Conservation (phyloP, 1,284 basidiomycete species). For the Sporisorium graminicola region DNA sequence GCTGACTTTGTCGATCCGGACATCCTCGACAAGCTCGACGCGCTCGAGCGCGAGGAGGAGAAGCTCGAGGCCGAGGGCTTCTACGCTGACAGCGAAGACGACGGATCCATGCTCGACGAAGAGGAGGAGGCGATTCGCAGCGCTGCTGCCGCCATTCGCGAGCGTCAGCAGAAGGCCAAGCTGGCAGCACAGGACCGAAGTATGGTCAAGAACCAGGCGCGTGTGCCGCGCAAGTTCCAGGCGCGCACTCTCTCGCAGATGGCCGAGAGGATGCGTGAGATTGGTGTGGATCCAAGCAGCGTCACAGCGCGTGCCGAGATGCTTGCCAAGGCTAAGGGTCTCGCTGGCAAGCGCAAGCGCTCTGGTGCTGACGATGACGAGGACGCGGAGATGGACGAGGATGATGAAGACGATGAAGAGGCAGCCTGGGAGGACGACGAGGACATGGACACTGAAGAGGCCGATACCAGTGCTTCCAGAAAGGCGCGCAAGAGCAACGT, state of each 20-base stretch:
- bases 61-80: constrained; percentile 91
- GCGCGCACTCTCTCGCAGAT: constrained; percentile 89
- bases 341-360: constrained; percentile 76
- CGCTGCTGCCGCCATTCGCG: constrained; percentile 77
- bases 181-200: constrained; percentile 86
- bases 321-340: constrained; percentile 81
- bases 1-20: constrained; percentile 99
- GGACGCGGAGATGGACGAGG: constrained; percentile 67
- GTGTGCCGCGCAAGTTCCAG: constrained; percentile 80
- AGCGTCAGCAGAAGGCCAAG: constrained; percentile 78
- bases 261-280: constrained; percentile 82
- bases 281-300: constrained; percentile 87
- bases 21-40: constrained; percentile 95
- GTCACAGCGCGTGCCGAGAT: constrained; percentile 88
- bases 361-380: constrained; percentile 71
- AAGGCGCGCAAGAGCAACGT: constrained; percentile 75
- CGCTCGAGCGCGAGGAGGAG: constrained; percentile 96
- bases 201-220: constrained; percentile 87
- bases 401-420: constrained; percentile 69
- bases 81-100: constrained; percentile 85
- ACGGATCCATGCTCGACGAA: constrained; percentile 84
- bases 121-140: constrained; percentile 87
- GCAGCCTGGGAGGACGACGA: constrained; percentile 74
- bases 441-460: constrained; percentile 72
- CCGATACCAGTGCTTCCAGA: constrained; percentile 36